Evolutionary conservation across 768 basidiomycete species (phyloP), one percentile per base, ranked within the genome.

Genomic region (Tylopilus plumbeoviolaceoides): DNA sequence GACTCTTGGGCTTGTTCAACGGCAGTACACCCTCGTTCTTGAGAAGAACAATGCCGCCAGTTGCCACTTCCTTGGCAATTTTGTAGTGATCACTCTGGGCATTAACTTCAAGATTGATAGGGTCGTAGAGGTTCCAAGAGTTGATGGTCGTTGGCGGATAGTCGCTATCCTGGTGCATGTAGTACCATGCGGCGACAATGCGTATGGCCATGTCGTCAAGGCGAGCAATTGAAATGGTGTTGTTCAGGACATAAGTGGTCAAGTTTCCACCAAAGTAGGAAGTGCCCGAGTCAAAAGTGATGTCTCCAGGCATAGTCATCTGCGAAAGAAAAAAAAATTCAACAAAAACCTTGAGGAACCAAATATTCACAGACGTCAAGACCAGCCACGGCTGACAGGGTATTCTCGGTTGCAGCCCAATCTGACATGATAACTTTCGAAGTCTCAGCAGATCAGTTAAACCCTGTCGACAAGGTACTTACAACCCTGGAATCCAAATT

Each of bases 251-350:
- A 10, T 79, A 81, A 28, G 72, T 63, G 1, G 82, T 79, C 9
- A 91, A 70, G 48, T 77, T 77, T 33, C 70, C 67, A 4, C 89
- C 89, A 51, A 86, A 87, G 68, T 80, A 85, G 28, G 61, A 66
- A n/a, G 21, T 59, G 2, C 59, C 63, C 5, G 77, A 77, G 33
- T 59, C 62, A 18, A 71, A 62, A 23, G 67, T 69, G 38, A 79
- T 74, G 53, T 83, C 84, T 61, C 84, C 85, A 44, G 85, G 84
- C 84, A 87, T 87, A 1, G 81, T 84, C 85, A 85, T 84, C 83
- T 85, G 27, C 48, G 10, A 30, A 30, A 30, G 28, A 23, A 49
- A 33, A 30, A 47, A 38, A 25, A 39, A n/a, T 50, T n/a, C 10
- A 61, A 47, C n/a, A 40, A 15, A 9, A 25, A 28, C 7, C 18